These are phyloP conservation scores for Paracoccidioides brasiliensis DNA, from an alignment of 2,329 filamentous ascomycete genomes.

Conservation along the genomic window DNA sequence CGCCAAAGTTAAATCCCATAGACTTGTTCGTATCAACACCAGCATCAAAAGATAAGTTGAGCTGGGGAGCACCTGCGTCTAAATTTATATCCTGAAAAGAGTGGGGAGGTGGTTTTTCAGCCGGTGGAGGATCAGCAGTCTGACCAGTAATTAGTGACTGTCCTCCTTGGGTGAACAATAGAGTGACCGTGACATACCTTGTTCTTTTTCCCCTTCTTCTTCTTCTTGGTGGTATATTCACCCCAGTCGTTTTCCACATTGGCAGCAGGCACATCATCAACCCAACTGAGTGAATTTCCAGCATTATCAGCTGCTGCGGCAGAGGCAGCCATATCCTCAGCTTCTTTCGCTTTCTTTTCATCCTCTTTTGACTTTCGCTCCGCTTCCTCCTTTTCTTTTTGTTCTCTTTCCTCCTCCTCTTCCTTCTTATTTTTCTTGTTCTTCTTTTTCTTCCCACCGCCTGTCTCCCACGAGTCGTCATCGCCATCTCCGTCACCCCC, in stretches of 20 bases:
- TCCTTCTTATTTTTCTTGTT: slow-evolving; percentile 10
- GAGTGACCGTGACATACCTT: slow-evolving; percentile 4
- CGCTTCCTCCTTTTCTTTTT: slow-evolving; percentile 2
- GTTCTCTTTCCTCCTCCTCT: slow-evolving; percentile 5
- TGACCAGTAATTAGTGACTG: slow-evolving; percentile 6
- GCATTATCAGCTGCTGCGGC: slow-evolving; percentile 19
- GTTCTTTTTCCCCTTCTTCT: slow-evolving; percentile 44
- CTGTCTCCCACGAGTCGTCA: slow-evolving; percentile 6
- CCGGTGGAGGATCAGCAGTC: slow-evolving; percentile 22
- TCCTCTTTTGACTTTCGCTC: not conserved
- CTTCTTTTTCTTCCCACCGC: slow-evolving; percentile 10
- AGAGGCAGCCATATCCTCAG: slow-evolving; percentile 10
- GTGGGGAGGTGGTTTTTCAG: slow-evolving; percentile 29
- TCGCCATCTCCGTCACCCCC: slow-evolving; percentile 6
- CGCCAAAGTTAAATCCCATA: slow-evolving; percentile 36
- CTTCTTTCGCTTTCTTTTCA: slow-evolving; percentile 3
- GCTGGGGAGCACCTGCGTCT: slow-evolving; percentile 44
- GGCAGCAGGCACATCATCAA: slow-evolving; percentile 26
- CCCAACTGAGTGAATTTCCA: slow-evolving; percentile 30
- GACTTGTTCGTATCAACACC: slow-evolving; percentile 29
- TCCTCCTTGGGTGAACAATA: not conserved
- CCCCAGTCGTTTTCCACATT: slow-evolving; percentile 40
- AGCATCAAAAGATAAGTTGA: slow-evolving; percentile 44
- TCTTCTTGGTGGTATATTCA: slow-evolving; percentile 38
- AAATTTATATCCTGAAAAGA: slow-evolving; percentile 59